phyloP scores from a whole-genome alignment of 257 asterid species.

The Pogostemon cablin region DNA sequence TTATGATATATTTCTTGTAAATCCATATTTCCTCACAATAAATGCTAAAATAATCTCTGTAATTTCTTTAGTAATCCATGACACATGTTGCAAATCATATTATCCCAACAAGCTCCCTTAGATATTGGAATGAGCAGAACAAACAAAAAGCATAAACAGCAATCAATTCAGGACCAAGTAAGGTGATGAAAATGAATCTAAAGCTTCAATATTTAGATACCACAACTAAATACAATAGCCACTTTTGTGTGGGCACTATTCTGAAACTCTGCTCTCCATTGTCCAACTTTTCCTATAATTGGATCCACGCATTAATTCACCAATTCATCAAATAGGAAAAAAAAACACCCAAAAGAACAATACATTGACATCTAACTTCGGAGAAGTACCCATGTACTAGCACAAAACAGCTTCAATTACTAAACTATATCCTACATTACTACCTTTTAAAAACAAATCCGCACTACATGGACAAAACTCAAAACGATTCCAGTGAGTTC shows the following conservation, averaged over 20 bases:
- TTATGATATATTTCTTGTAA: not conserved
- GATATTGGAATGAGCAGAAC: not conserved
- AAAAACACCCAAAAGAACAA: not conserved
- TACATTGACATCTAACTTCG: not conserved
- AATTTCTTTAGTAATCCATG: constrained; percentile 1
- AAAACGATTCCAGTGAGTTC: not conserved
- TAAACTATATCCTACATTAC: not conserved
- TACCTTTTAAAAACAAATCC: not conserved
- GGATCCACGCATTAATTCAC: not conserved
- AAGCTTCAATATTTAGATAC: constrained; percentile 7
- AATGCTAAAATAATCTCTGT: constrained; percentile 22
- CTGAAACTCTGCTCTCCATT: constrained; percentile 6
- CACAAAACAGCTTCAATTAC: constrained; percentile 4
- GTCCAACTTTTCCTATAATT: not conserved
- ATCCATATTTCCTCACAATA: not conserved
- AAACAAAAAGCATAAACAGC: not conserved
- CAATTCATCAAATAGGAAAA: constrained; percentile 1
- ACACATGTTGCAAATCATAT: not conserved
- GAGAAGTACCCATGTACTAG: not conserved
- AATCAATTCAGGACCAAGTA: constrained; percentile 7
- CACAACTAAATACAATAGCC: constrained; percentile 5
- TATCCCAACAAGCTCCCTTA: constrained; percentile 11
- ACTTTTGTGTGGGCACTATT: not conserved
- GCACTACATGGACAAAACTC: constrained; percentile 9
- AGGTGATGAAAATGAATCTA: not conserved